A percentile compares a stretch with the other conserved stretches of the same genome.
These are phyloP conservation scores for Kluyveromyces wickerhamii DNA, from an alignment of 805 yeast species.

Conservation along the genomic window DNA sequence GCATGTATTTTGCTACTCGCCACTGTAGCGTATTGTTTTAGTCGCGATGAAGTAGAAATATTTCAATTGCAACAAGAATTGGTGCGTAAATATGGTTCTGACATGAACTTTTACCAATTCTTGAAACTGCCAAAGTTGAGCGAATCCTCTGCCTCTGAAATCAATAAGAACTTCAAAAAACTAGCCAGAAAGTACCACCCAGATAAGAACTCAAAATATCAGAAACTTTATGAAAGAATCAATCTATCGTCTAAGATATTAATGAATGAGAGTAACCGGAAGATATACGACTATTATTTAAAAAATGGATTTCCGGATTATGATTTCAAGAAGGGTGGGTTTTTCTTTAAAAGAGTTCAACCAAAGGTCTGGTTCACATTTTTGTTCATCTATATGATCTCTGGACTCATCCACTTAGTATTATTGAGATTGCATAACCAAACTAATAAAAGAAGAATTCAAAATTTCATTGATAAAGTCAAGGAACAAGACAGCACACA, in stretches of 20 bases:
- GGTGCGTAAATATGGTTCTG: slow-evolving; percentile 51
- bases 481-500: slow-evolving; percentile 50
- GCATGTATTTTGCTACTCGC: slow-evolving; percentile 10
- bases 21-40: slow-evolving; percentile 39
- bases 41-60: slow-evolving; percentile 70
- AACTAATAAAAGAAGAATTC: slow-evolving; percentile 53
- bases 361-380: slow-evolving; percentile 54
- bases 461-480: slow-evolving; percentile 41
- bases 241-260: slow-evolving; percentile 70
- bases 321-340: slow-evolving; percentile 51
- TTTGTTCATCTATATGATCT: slow-evolving; percentile 40
- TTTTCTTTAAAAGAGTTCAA: slow-evolving; percentile 56
- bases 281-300: slow-evolving; percentile 78
- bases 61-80: slow-evolving; percentile 64
- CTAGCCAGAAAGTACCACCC: slow-evolving; percentile 75
- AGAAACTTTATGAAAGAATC: slow-evolving; percentile 59
- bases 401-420: slow-evolving; percentile 51
- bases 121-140: slow-evolving; percentile 37
- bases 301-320: slow-evolving; percentile 80
- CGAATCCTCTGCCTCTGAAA: slow-evolving; percentile 43
- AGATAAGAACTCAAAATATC: slow-evolving; percentile 53
- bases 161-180: slow-evolving; percentile 60
- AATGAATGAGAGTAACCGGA: slow-evolving; percentile 49
- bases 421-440: slow-evolving; percentile 44
- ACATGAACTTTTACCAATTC: slow-evolving; percentile 62